phyloP scores from a whole-genome alignment of 2,329 filamentous ascomycete species.

The Drechslerella coelobrocha region DNA sequence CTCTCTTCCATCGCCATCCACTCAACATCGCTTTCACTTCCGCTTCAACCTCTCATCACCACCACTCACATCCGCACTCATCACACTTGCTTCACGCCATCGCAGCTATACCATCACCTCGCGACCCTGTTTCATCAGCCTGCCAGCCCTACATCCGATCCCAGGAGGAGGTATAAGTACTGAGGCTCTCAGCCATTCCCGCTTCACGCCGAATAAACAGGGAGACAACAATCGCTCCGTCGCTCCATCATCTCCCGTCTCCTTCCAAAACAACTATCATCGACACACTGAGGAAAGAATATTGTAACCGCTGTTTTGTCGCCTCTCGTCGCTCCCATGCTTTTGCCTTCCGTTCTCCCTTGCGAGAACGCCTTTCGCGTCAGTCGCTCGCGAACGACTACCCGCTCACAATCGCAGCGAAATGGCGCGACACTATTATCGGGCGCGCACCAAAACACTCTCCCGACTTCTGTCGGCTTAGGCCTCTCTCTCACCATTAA shows the following conservation, averaged over 20 bases:
- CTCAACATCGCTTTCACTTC: not conserved
- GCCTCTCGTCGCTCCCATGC: constrained; percentile 32
- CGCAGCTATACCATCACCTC: not conserved
- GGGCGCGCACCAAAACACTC: constrained; percentile 10
- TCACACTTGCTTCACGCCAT: not conserved
- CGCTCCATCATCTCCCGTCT: constrained; percentile 14
- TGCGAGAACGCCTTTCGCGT: constrained; percentile 50
- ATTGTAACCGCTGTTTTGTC: constrained; percentile 44
- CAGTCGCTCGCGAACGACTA: constrained; percentile 45
- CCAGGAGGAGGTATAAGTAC: constrained; percentile 3
- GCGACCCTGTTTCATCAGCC: not conserved
- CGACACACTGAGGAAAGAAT: not conserved
- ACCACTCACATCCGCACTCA: not conserved
- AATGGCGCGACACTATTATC: constrained; percentile 27
- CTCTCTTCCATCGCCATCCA: not conserved
- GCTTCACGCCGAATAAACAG: constrained; percentile 7
- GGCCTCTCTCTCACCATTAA: constrained; percentile 35
- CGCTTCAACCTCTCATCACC: no score
- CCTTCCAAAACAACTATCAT: constrained; percentile 4
- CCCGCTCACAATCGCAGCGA: constrained; percentile 45
- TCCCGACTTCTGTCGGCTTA: constrained; percentile 25
- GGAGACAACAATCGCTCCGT: constrained; percentile 4
- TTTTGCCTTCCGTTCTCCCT: constrained; percentile 50
- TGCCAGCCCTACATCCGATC: constrained; percentile 9
- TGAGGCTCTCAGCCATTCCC: constrained; percentile 18